Percentiles rank a stretch among this genome's conserved stretches.
These are phyloP conservation scores for Nitzschia sp. DNA, from an alignment of 108 stramenopile genomes.

Conservation along the genomic window DNA sequence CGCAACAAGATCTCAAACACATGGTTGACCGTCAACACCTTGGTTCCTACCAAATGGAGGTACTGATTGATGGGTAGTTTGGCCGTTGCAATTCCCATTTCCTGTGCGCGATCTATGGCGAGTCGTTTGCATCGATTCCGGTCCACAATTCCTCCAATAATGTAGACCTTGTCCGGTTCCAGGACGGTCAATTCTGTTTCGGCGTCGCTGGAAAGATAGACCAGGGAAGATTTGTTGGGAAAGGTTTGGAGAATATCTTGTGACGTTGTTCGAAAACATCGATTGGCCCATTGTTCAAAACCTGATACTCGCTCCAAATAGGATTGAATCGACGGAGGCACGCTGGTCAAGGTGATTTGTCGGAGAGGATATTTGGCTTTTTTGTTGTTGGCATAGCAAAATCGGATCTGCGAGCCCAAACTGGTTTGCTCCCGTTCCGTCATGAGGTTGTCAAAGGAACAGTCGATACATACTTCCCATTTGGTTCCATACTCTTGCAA, in stretches of 20 bases:
- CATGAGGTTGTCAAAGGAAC: constrained; percentile 72
- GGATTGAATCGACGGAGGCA: constrained; percentile 40
- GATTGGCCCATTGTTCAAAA: constrained; percentile 67
- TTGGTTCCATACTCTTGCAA: constrained; percentile 29
- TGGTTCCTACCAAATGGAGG: constrained; percentile 54
- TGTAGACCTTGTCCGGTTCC: constrained; percentile 67
- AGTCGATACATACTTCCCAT: constrained; percentile 64
- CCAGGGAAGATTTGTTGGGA: constrained; percentile 41
- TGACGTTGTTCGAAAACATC: constrained; percentile 51
- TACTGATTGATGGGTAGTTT: constrained; percentile 64
- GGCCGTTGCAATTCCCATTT: constrained; percentile 66
- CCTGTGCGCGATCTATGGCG: constrained; percentile 61
- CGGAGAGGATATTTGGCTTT: constrained; percentile 51
- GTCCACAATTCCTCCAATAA: constrained; percentile 89
- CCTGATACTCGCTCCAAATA: constrained; percentile 71
- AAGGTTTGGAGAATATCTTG: constrained; percentile 49
- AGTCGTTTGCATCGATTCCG: constrained; percentile 72
- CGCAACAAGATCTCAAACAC: constrained; percentile 82
- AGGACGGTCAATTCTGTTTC: constrained; percentile 49
- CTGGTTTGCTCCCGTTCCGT: constrained; percentile 66
- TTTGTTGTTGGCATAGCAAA: constrained; percentile 69
- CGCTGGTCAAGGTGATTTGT: constrained; percentile 38
- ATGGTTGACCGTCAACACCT: constrained; percentile 78
- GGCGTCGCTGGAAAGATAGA: constrained; percentile 84
- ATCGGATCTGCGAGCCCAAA: constrained; percentile 65